Conservation (phyloP, 345 rosid species). For the Lepidium sativum region DNA sequence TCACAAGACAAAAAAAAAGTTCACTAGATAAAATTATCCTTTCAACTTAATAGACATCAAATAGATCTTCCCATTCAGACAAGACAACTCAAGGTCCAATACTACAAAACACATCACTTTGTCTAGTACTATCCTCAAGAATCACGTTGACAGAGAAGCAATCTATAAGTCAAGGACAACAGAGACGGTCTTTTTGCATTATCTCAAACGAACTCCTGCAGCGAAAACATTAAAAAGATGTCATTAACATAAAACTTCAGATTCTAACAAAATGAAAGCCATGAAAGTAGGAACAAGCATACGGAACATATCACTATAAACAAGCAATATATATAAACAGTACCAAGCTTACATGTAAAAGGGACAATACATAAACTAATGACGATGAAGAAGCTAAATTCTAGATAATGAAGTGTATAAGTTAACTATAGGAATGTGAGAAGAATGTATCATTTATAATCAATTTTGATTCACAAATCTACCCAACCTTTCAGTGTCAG, state of each 20-base stretch:
- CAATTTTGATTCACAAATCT: not conserved
- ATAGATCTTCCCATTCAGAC: not conserved
- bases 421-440: not conserved
- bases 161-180: not conserved
- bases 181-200: conserved; percentile 7
- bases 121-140: not conserved
- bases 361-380: conserved; percentile 16
- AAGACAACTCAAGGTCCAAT: conserved; percentile 17
- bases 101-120: conserved; percentile 7
- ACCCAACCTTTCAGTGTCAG: conserved; percentile 17
- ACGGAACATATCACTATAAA: not conserved
- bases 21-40: conserved; percentile 4
- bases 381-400: not conserved
- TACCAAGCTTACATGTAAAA: conserved; percentile 18
- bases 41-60: not conserved
- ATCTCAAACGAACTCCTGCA: conserved; percentile 21
- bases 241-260: not conserved
- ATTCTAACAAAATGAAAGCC: not conserved
- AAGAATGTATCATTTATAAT: conserved; percentile 13
- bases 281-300: not conserved
- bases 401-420: not conserved
- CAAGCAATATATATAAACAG: not conserved
- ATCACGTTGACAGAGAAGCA: conserved; percentile 5
- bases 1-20: conserved; percentile 8
- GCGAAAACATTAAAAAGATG: not conserved